A percentile compares a stretch with the other conserved stretches of the same genome.
Conservation (phyloP, 208 protist genomes). For the Trypanosoma rangeli region DNA sequence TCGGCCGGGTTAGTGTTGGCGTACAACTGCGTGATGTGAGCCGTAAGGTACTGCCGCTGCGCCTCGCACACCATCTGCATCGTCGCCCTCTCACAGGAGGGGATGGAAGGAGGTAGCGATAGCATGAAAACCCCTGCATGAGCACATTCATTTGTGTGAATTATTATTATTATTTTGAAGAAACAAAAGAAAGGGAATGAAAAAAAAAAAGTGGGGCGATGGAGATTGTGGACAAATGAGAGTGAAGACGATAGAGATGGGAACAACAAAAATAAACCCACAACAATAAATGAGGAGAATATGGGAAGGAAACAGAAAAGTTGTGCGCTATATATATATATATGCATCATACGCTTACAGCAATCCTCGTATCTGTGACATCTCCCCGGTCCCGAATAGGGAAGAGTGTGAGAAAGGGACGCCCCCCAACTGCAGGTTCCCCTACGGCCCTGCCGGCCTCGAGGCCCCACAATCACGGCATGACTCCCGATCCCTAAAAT, state of each 20-base stretch:
- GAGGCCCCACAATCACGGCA: constrained; percentile 35
- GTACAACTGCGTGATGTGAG: constrained; percentile 47
- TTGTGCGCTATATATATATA: background rate
- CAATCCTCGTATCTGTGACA: background rate
- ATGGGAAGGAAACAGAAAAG: background rate
- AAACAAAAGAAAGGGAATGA: constrained; percentile 11
- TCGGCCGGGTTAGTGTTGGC: constrained; percentile 68
- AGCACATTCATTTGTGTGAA: background rate
- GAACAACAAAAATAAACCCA: background rate
- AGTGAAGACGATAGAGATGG: background rate
- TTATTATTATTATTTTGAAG: background rate
- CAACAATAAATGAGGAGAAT: background rate
- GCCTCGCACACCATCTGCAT: constrained; percentile 42
- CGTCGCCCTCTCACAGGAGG: constrained; percentile 21
- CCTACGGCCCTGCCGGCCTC: constrained; percentile 1
- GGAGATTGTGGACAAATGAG: background rate
- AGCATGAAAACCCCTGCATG: constrained; percentile 16
- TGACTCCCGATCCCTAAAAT: constrained; percentile 30
- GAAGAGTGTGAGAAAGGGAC: too few relatives aligned
- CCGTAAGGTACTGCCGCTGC: constrained; percentile 53
- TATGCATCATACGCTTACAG: too few relatives aligned
- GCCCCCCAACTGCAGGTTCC: background rate
- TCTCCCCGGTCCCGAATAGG: too few relatives aligned
- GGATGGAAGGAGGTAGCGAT: constrained; percentile 22
- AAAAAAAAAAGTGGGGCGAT: constrained; percentile 6